Conservation (phyloP, 2,329 filamentous ascomycete genomes). For the Phoma sp. region DNA sequence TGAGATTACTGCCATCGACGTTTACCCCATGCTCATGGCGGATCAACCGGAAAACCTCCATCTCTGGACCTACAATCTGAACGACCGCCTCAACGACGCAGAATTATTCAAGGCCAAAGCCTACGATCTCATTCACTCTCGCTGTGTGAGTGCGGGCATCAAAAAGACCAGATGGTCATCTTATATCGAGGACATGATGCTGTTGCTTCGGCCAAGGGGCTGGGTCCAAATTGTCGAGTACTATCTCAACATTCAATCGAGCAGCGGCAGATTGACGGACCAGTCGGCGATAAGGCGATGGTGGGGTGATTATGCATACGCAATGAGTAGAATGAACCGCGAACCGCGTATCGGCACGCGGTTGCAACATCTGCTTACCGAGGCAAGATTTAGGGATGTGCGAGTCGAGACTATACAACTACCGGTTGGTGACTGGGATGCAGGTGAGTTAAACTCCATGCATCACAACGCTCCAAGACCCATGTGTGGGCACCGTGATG, state of each 20-base stretch:
- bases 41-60: constrained; percentile 48
- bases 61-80: constrained; percentile 46
- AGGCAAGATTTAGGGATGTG: constrained; percentile 42
- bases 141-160: constrained; percentile 74
- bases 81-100: constrained; percentile 45
- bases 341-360: constrained; percentile 43
- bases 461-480: background rate
- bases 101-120: constrained; percentile 65
- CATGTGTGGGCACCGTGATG: too few relatives aligned
- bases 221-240: constrained; percentile 92
- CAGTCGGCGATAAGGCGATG: constrained; percentile 44
- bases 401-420: constrained; percentile 36
- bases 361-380: constrained; percentile 36
- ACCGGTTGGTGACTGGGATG: constrained; percentile 47
- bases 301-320: constrained; percentile 43
- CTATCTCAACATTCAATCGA: constrained; percentile 83
- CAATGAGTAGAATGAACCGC: constrained; percentile 43
- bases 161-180: constrained; percentile 72
- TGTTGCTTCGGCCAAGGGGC: constrained; percentile 74
- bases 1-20: constrained; percentile 48
- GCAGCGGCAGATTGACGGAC: constrained; percentile 77
- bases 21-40: constrained; percentile 42
- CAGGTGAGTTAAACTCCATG: constrained; percentile 27
- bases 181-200: constrained; percentile 78
- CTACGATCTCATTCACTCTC: constrained; percentile 86